A percentile compares a stretch with the other conserved stretches of the same genome.
Conservation (phyloP, 148 eudicot genomes). For the Rhododendron ferrugineum region DNA sequence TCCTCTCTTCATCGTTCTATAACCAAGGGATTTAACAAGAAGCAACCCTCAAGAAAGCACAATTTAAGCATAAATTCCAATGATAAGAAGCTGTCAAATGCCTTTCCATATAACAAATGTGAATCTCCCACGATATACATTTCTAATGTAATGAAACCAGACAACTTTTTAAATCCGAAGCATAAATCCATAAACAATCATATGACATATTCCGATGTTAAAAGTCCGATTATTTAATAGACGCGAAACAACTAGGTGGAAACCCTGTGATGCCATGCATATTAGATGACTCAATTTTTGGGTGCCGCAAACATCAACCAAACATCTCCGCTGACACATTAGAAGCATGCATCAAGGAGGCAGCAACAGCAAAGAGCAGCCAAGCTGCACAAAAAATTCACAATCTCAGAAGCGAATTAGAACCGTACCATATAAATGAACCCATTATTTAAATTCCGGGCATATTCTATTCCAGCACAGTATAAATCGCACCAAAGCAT, state of each 20-base stretch:
- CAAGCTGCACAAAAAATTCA: conserved; percentile 35
- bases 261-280: not conserved
- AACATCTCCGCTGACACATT: not conserved
- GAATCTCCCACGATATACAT: conserved; percentile 3
- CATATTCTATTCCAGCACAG: not conserved
- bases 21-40: not conserved
- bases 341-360: conserved; percentile 69
- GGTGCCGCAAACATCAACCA: not conserved
- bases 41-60: not conserved
- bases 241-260: not conserved
- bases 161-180: not conserved
- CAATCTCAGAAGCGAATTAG: not conserved
- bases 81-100: not conserved
- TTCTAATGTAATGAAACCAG: not conserved
- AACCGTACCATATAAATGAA: not conserved
- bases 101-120: not conserved
- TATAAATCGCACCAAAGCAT: not conserved
- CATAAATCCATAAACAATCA: not conserved
- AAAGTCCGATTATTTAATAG: not conserved
- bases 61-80: not conserved
- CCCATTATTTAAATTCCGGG: not conserved
- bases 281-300: not conserved
- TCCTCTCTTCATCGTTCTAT: not conserved
- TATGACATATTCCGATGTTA: not conserved
- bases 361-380: conserved; percentile 86